Evolutionary conservation across 495 filamentous ascomycete genomes (phyloP), one percentile per base, ranked within the genome.

Genomic region (Penicillium antarcticum): DNA sequence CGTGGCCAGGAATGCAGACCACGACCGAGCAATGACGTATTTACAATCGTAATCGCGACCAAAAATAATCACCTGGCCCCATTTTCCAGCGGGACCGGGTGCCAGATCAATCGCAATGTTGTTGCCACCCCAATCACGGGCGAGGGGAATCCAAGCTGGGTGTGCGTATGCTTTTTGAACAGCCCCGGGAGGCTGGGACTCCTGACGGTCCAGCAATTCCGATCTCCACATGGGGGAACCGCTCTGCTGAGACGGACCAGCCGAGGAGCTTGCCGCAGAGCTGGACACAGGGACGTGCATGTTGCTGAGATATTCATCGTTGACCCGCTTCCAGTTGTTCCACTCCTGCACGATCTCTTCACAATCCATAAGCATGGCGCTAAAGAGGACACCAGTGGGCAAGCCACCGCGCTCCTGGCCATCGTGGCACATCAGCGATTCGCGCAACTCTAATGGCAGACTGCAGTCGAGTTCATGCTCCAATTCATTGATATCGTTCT

Each of bases 311-410:
- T 87, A 96, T 63, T 97, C 90, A 44, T 88, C 82, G 67, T 95
- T 95, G 51, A 99, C 94, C 49, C 80, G 83, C 57, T 87, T 85
- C 94, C 94, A 99, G 63, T 96, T 96, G 55, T 86, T 86, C 88
- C 94, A 97, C 69, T 99, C 94, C 69, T 96, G 88, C 6, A 97
- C 85, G 45, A 99, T 96, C 67, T 99, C 94, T 66, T 99, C 94
- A 66, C 94, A 99, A 62, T 99, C 94, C 39, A 99, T 80, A 38
- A 97, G 76, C 94, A 99, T 99, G 61, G 79, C 84, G 33, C 91
- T 81, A 65, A 99, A 97, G 35, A 99, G 82, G 48, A 97, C 84
- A 52, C 94, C 94, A 0, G 94, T 97, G 1, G 94, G 94, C 49
- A 80, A 78, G 47, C 94, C 94, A 36, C 89, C 89, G 40, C 95